A percentile compares a stretch with the other conserved stretches of the same genome.
Evolutionary conservation across 371 early-diverging fungal genomes (phyloP).

Genomic region (Capillidium heterosporum): DNA sequence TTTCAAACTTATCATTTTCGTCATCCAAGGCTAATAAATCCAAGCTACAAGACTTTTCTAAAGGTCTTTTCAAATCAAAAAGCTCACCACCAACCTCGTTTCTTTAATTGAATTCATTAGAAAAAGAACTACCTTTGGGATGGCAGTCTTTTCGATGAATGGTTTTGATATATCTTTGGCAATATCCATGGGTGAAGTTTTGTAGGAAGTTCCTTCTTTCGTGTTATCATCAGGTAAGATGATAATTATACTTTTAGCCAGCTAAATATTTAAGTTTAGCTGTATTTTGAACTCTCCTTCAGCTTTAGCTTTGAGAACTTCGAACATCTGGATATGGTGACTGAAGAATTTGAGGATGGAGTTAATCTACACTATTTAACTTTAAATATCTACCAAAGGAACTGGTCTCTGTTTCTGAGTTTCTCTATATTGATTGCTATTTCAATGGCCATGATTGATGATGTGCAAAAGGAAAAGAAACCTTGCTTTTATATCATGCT

Average conservation of each 20-base stretch:
- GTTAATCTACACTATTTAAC: conserved; percentile 19
- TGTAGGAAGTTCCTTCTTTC: conserved; percentile 78
- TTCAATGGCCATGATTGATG: neutral
- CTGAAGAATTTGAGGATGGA: conserved; percentile 67
- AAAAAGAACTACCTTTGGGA: conserved; percentile 60
- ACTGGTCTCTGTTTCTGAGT: neutral
- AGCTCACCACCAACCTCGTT: conserved; percentile 55
- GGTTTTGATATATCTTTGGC: conserved; percentile 76
- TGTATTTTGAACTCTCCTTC: conserved; percentile 64
- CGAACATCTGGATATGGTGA: conserved; percentile 82
- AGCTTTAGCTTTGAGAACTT: conserved; percentile 57
- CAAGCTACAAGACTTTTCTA: conserved; percentile 63
- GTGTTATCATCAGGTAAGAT: conserved; percentile 76
- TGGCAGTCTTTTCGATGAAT: conserved; percentile 76
- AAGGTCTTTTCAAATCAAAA: conserved; percentile 82
- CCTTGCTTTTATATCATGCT: too few relatives aligned
- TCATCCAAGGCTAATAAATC: conserved; percentile 93
- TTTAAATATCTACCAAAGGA: neutral
- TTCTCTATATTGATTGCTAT: neutral
- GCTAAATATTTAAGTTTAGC: conserved; percentile 3
- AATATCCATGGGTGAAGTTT: conserved; percentile 91
- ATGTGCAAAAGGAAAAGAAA: too few relatives aligned
- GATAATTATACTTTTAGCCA: conserved; percentile 34
- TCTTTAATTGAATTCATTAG: neutral
- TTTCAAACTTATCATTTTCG: conserved; percentile 43